phyloP scores from a whole-genome alignment of 208 protist species.

The Wallacemonas sp. region DNA sequence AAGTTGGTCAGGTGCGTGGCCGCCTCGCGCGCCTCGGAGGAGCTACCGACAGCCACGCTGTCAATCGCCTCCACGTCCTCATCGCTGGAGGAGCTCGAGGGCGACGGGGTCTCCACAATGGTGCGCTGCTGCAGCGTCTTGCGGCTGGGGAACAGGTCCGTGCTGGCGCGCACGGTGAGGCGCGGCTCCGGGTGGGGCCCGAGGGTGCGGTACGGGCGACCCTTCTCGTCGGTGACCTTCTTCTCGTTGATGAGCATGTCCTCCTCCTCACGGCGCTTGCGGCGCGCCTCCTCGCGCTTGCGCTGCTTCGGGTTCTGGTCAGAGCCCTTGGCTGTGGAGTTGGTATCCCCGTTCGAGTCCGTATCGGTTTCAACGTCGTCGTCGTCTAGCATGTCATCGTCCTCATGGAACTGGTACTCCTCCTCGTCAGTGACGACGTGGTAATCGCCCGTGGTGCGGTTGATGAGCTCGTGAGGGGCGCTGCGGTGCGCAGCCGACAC shows the following conservation, averaged over 20 bases:
- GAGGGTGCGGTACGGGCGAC: slow-evolving; percentile 63
- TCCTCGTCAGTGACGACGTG: slow-evolving; percentile 85
- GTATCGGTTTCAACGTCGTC: slow-evolving; percentile 67
- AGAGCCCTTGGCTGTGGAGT: slow-evolving; percentile 34
- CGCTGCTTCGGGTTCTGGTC: slow-evolving; percentile 61
- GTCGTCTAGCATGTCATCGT: slow-evolving; percentile 74
- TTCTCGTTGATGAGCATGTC: slow-evolving; percentile 86
- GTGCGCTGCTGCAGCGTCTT: slow-evolving; percentile 85
- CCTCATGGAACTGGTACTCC: slow-evolving; percentile 71
- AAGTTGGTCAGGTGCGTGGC: slow-evolving; percentile 82
- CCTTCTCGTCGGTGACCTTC: slow-evolving; percentile 87
- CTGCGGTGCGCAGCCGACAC: slow-evolving; percentile 79
- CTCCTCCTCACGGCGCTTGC: slow-evolving; percentile 83
- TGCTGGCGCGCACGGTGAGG: slow-evolving; percentile 68
- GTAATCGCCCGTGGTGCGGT: slow-evolving; percentile 62
- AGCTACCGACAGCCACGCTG: slow-evolving; percentile 33
- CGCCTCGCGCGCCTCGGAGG: slow-evolving; percentile 59
- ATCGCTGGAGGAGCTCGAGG: slow-evolving; percentile 53
- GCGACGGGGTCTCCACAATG: slow-evolving; percentile 52
- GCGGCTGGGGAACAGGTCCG: slow-evolving; percentile 79
- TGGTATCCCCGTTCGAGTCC: slow-evolving; percentile 29
- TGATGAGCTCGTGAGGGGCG: slow-evolving; percentile 82
- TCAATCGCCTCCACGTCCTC: slow-evolving; percentile 58
- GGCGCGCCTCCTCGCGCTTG: slow-evolving; percentile 74
- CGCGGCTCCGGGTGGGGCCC: slow-evolving; percentile 77